Base-by-base conservation (phyloP, 1,284 basidiomycete species). In the Sporisorium scitamineum region DNA sequence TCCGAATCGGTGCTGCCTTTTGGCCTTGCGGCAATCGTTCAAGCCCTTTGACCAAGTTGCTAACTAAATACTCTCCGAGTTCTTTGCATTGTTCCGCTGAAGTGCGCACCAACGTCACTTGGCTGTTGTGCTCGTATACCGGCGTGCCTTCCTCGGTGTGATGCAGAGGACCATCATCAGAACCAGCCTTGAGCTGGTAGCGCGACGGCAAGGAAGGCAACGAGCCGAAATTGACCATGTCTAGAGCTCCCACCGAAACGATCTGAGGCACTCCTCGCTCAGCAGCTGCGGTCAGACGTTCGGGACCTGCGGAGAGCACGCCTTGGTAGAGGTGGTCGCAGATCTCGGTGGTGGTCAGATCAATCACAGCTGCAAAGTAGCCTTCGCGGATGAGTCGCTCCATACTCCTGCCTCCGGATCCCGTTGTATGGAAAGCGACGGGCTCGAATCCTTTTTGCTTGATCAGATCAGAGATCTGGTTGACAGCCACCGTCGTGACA, bases 161-260 rank as follows among this genome's bases (percentile, higher is more conserved):
- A 47, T 75, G 72, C 39, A 74, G 14, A 5, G 65, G 62, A 0
- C 65, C 65, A 13, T 59, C 32, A 2, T 52, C 52, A 4, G 52
- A 34, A 8, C 27, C 32, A 5, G 41, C 10, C 11, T 61, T 29
- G 26, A 66, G 42, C 51, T 37, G 51, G 58, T 47, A 56, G 1
- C 44, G 50, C 1, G 64, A 57, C 2, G 73, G 68, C 10, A 76
- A 42, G 14, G 56, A 64, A 3, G 41, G n/a, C 11, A 68, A 14
- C 7, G 61, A 54, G 20, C 73, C 73, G 39, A 71, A 76, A n/a
- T 76, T 76, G 64, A 76, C 71, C 69, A 76, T 76, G 29, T 76
- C 73, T 7, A 76, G 57, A 7, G 68, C 73, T 6, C 73, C 73
- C 11, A 71, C 61, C 7, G 68, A 71, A 1, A 76, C 73, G 24